Conservation (phyloP, 768 basidiomycete genomes). For the Filobasidium wieringae region DNA sequence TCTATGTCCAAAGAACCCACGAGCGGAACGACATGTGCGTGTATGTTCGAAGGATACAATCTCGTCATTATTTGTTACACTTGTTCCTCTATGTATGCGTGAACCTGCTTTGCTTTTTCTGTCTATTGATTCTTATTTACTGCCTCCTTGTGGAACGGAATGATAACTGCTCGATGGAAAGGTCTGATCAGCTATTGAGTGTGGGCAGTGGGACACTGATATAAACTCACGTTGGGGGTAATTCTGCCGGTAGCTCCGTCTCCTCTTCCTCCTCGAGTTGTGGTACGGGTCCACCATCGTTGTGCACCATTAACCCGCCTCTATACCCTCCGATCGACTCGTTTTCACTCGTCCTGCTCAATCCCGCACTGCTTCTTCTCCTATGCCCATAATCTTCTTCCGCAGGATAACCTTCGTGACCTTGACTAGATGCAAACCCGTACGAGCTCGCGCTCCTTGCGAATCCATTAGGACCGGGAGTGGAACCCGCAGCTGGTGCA, state of each 20-base stretch:
- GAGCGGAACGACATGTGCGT: too few species aligned
- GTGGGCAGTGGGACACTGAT: background rate
- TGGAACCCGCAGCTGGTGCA: background rate
- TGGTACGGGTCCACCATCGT: background rate
- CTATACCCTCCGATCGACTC: background rate
- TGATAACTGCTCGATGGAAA: background rate
- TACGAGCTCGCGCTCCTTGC: background rate
- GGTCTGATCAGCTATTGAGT: background rate
- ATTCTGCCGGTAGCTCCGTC: background rate
- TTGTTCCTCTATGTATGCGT: too few species aligned
- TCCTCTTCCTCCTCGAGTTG: background rate
- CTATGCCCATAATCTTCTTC: background rate
- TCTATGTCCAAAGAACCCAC: too few species aligned
- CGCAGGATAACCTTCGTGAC: background rate
- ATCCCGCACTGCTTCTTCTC: background rate
- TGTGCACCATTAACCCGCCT: background rate
- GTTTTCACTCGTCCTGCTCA: background rate
- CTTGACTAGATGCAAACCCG: background rate
- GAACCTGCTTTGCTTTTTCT: too few species aligned
- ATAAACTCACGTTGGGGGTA: background rate
- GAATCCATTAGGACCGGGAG: background rate
- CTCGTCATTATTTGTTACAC: too few species aligned
- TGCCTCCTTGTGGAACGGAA: background rate
- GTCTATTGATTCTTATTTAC: too few species aligned
- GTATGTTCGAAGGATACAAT: too few species aligned